Evolutionary conservation across 805 yeast genomes (phyloP), one percentile per base, ranked within the genome.

Genomic region (Wickerhamia fluorescens): DNA sequence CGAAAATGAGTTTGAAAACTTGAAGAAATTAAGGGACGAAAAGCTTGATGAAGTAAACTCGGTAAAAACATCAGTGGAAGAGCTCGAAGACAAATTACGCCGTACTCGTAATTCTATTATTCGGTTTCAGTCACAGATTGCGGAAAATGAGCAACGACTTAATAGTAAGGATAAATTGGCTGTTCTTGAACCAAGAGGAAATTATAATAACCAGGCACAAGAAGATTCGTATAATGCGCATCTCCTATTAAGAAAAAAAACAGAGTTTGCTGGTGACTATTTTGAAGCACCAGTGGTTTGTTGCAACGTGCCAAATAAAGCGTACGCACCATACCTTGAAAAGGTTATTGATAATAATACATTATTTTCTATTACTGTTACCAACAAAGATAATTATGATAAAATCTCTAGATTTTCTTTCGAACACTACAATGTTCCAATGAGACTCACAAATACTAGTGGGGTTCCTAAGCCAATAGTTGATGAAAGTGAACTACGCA

Each of bases 241-340:
- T 35, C 35, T 47, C 16, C 42, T 57, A 10, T 47, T 80, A 24
- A 60, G 79, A 26, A 38, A 56, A 9, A 41, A 58, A 13, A 47
- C 53, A 2, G 47, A 49, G 5, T 60, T 76, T 28, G 45, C 53
- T 26, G 54, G 55, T 1, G 49, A 53, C 8, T 72, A 82, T 30
- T 73, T 62, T 33, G 94, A 82, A 44, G 94, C 95, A 1, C 88
- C 96, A 0, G 53, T 78, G 6, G 58, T 86, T 16, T 65, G 81
- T 0, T 64, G 89, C 14, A 62, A 71, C 4, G 71, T 78, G 0
- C 62, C 60, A 1, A 70, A 76, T 33, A 49, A 55, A 7, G 40
- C 49, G 7, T 69, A 66, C 41, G 78, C 82, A 0, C 60, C 67
- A 7, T 73, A 70, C 33, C 49, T 86, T 29, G 83, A 77, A 28